Evolutionary conservation across 768 basidiomycete genomes (phyloP).

Genomic region (Mycena vitilis): DNA sequence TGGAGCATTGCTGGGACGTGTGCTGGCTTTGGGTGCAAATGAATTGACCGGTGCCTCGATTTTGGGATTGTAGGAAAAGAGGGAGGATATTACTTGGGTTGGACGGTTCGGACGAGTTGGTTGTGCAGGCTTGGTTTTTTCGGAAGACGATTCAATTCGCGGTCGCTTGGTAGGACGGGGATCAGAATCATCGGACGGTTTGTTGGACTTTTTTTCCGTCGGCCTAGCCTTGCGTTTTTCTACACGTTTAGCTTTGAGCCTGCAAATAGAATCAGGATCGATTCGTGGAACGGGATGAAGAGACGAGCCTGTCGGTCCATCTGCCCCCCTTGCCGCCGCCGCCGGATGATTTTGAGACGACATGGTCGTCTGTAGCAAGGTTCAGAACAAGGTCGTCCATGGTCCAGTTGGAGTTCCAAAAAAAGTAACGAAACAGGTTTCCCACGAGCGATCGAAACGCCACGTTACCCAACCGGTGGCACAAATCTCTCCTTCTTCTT

Average conservation of each 20-base stretch:
- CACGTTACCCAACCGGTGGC: conserved; percentile 31
- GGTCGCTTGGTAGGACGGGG: conserved; percentile 61
- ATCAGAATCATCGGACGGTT: conserved; percentile 42
- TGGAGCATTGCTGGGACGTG: conserved; percentile 86
- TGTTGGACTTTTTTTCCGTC: conserved; percentile 41
- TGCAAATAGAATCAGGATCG: conserved; percentile 45
- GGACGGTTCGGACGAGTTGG: conserved; percentile 35
- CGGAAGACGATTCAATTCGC: conserved; percentile 44
- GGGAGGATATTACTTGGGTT: conserved; percentile 85
- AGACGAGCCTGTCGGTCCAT: conserved; percentile 79
- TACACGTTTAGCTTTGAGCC: conserved; percentile 80
- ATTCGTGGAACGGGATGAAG: conserved; percentile 23
- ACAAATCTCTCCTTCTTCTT: conserved; percentile 30
- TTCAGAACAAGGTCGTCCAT: conserved; percentile 79
- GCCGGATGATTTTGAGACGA: conserved; percentile 36
- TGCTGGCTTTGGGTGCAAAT: conserved; percentile 39
- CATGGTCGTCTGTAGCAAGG: conserved; percentile 58
- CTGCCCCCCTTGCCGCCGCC: conserved; percentile 60
- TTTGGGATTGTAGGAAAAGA: conserved; percentile 88
- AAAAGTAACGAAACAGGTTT: neutral
- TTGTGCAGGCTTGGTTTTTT: conserved; percentile 26
- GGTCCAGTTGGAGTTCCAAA: neutral
- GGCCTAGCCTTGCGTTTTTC: conserved; percentile 67
- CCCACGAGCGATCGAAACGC: conserved; percentile 20
- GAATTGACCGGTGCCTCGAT: conserved; percentile 56